Percentiles rank a stretch among this genome's conserved stretches.
phyloP scores from a whole-genome alignment of 108 stramenopile genomes.

The Schizochytrium sp. region DNA sequence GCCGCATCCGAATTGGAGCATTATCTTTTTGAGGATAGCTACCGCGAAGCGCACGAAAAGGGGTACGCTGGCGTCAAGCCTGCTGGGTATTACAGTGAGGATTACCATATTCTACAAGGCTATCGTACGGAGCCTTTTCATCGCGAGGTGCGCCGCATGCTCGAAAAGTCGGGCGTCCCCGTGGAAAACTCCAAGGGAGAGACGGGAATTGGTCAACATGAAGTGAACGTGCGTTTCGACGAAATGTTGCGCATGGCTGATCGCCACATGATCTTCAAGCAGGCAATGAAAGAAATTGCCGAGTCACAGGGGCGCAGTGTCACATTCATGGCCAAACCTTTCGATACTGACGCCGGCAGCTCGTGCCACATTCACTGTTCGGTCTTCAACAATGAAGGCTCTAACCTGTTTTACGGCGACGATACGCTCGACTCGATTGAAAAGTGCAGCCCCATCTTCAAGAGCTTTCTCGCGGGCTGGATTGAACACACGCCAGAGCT shows the following conservation, averaged over 20 bases:
- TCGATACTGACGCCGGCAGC: neutral
- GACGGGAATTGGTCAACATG: slow-evolving; percentile 5
- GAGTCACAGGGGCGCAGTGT: neutral
- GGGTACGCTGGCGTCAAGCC: neutral
- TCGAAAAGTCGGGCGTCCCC: neutral
- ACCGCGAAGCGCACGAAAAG: neutral
- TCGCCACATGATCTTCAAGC: neutral
- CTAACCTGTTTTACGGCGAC: neutral
- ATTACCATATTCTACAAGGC: slow-evolving; percentile 19
- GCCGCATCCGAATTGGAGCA: slow-evolving; percentile 13
- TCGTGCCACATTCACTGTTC: slow-evolving; percentile 23
- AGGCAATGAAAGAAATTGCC: neutral
- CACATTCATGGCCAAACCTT: slow-evolving; percentile 20
- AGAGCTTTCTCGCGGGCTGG: slow-evolving; percentile 18
- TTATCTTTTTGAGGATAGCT: neutral
- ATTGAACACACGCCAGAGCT: neutral
- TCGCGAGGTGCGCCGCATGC: neutral
- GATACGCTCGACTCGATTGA: neutral
- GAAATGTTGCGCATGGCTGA: neutral
- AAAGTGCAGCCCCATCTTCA: neutral
- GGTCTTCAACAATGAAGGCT: neutral
- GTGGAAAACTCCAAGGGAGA: slow-evolving; percentile 20
- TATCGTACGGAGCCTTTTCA: neutral
- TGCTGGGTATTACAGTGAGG: neutral
- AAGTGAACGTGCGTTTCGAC: neutral